These are phyloP conservation scores for Aspergillus pseudoviridinutans DNA, from an alignment of 2,329 filamentous ascomycete genomes.

Conservation along the genomic window DNA sequence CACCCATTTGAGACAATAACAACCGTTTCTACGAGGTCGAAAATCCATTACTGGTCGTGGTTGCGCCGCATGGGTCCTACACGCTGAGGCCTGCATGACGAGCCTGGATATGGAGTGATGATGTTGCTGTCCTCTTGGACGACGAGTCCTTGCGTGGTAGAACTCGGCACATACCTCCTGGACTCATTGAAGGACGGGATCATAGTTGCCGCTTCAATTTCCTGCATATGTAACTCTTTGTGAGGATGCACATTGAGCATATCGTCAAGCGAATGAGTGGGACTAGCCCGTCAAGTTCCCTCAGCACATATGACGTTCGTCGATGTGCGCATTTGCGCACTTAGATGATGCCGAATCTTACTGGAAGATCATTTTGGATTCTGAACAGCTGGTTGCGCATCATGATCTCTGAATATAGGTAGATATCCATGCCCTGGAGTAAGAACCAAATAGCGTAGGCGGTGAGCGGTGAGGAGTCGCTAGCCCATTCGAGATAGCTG, in stretches of 20 bases:
- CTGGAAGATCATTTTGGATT: not conserved
- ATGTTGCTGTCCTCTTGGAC: not conserved
- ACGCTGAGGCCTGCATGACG: not conserved
- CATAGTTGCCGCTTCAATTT: not conserved
- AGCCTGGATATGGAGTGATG: not conserved
- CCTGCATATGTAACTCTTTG: not conserved
- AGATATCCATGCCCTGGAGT: not conserved
- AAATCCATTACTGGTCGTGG: not conserved
- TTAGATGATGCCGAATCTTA: not conserved
- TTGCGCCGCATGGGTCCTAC: not conserved
- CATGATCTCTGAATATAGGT: not conserved
- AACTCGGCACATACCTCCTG: not conserved
- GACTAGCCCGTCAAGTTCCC: not conserved
- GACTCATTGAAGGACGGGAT: not conserved
- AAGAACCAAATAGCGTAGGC: conserved; percentile 17
- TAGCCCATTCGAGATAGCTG: conserved; percentile 30
- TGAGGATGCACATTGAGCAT: not conserved
- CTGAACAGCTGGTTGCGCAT: not conserved
- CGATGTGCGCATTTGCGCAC: not conserved
- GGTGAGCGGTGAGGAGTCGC: conserved; percentile 19
- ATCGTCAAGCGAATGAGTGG: not conserved
- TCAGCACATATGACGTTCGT: not conserved
- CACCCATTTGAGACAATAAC: conserved; percentile 10
- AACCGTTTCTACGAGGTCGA: not conserved
- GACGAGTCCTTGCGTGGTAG: not conserved